A percentile compares a stretch with the other conserved stretches of the same genome.
These are phyloP conservation scores for Gossypium davidsonii DNA, from an alignment of 441 rosid genomes.

Conservation along the genomic window DNA sequence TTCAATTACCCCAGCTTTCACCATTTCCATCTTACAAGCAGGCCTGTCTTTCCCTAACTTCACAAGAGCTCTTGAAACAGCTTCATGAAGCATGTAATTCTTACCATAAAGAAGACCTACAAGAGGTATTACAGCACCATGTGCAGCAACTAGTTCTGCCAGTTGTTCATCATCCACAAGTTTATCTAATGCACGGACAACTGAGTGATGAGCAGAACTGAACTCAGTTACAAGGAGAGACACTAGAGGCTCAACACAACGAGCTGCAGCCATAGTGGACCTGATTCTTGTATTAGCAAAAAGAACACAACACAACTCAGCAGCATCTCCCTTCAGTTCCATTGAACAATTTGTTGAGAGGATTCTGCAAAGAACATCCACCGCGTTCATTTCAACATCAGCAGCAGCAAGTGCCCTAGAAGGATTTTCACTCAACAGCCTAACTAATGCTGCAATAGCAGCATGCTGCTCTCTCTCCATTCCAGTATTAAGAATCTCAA, in stretches of 20 bases:
- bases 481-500: slow-evolving; percentile 96
- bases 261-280: slow-evolving; percentile 98
- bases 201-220: slow-evolving; percentile 95
- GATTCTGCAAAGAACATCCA: slow-evolving; percentile 97
- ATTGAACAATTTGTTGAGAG: slow-evolving; percentile 87
- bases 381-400: slow-evolving; percentile 98
- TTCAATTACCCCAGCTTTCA: slow-evolving; percentile 95
- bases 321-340: slow-evolving; percentile 99
- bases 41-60: slow-evolving; percentile 99
- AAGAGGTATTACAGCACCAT: slow-evolving; percentile 98
- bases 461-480: slow-evolving; percentile 98
- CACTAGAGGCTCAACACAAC: slow-evolving; percentile 97
- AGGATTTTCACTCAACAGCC: slow-evolving; percentile 92
- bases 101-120: slow-evolving; percentile 94
- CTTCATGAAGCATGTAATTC: slow-evolving; percentile 91
- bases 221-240: slow-evolving; percentile 88
- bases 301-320: slow-evolving; percentile 95
- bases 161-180: slow-evolving; percentile 98
- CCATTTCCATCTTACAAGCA: slow-evolving; percentile 97
- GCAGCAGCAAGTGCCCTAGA: slow-evolving; percentile 95
- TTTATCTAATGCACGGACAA: slow-evolving; percentile 90
- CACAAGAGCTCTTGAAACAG: slow-evolving; percentile 94
- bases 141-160: slow-evolving; percentile 98
- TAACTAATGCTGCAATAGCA: slow-evolving; percentile 94
- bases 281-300: slow-evolving; percentile 91